These are phyloP conservation scores for Triticum timopheevii DNA, from an alignment of 176 grass and related monocot genomes.

Conservation along the genomic window DNA sequence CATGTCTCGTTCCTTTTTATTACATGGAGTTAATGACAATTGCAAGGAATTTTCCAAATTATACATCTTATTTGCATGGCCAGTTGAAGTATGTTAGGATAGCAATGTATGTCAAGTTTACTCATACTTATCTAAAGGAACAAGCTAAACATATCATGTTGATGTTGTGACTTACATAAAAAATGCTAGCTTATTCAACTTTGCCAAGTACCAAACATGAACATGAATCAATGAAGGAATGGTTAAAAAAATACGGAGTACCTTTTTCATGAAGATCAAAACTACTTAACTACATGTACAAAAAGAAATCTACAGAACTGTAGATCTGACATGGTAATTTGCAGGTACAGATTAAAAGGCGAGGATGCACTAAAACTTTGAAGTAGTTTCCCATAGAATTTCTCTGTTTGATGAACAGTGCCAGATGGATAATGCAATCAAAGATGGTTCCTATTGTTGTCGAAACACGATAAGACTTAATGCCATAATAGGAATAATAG, in stretches of 20 bases:
- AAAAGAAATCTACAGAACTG: not conserved
- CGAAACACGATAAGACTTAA: slow-evolving; percentile 16
- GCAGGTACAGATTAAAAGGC: not conserved
- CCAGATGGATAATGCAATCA: slow-evolving; percentile 5
- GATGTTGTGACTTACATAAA: not conserved
- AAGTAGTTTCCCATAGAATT: not conserved
- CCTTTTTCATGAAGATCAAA: not conserved
- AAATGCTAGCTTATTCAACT: not conserved
- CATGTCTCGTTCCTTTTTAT: not conserved
- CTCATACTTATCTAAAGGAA: not conserved
- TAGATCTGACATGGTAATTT: not conserved
- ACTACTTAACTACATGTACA: not conserved
- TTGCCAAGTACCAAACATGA: not conserved
- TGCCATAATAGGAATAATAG: not conserved
- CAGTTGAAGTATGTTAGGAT: not conserved
- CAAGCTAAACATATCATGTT: not conserved
- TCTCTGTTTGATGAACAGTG: not conserved
- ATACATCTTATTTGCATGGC: not conserved
- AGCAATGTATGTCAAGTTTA: slow-evolving; percentile 19
- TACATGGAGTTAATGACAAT: not conserved
- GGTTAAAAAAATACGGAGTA: not conserved
- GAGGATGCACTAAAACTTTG: not conserved
- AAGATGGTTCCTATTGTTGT: not conserved
- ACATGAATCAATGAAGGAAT: not conserved
- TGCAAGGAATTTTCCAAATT: not conserved